Percentiles rank a stretch among this genome's conserved stretches.
These are phyloP conservation scores for Neolentinus lepideus DNA, from an alignment of 1,284 basidiomycete species.

Conservation along the genomic window DNA sequence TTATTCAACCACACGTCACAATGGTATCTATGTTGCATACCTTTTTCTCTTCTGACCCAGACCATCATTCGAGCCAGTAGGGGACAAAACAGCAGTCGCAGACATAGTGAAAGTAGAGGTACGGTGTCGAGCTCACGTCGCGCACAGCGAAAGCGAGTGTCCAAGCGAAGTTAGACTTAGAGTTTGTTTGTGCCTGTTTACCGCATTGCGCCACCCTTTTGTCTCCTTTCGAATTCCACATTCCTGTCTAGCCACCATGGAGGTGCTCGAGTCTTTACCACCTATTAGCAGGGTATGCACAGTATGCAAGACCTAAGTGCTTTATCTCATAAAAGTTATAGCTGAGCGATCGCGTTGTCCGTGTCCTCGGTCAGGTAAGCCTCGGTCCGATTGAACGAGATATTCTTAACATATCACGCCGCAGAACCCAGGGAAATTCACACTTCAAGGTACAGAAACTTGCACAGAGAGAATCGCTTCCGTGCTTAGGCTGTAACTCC, in stretches of 20 bases:
- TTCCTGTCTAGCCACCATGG: too few relatives aligned
- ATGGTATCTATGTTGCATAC: slow-evolving; percentile 22
- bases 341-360: slow-evolving; percentile 57
- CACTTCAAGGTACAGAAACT: slow-evolving; percentile 69
- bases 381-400: not conserved
- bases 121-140: too few relatives aligned
- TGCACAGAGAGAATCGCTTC: not conserved
- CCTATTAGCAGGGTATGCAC: slow-evolving; percentile 43
- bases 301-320: not conserved
- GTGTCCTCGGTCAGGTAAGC: slow-evolving; percentile 67
- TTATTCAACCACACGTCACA: not conserved
- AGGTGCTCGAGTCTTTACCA: slow-evolving; percentile 38
- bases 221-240: not conserved
- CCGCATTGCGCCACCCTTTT: not conserved
- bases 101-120: slow-evolving; percentile 33
- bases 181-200: not conserved
- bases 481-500: not conserved
- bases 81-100: slow-evolving; percentile 31
- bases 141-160: too few relatives aligned
- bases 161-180: not conserved
- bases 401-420: not conserved
- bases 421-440: slow-evolving; percentile 88
- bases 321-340: slow-evolving; percentile 18
- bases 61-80: slow-evolving; percentile 26
- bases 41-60: slow-evolving; percentile 49